These are phyloP conservation scores for Candida stauntonica DNA, from an alignment of 805 yeast species.

Conservation along the genomic window DNA sequence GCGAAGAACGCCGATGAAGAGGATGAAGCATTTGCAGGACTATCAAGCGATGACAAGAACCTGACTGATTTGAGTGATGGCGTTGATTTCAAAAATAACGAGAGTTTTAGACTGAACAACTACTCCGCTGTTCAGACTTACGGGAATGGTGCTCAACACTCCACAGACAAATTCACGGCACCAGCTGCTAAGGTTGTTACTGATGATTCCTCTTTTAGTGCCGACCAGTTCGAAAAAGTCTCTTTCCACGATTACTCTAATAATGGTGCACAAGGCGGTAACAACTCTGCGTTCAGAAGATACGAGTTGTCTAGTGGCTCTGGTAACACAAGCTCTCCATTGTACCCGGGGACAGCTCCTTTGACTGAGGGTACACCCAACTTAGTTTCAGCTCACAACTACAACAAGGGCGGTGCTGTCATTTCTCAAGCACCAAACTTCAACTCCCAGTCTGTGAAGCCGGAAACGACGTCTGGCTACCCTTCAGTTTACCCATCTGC, in stretches of 20 bases:
- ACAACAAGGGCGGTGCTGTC: slow-evolving; percentile 21
- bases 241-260: slow-evolving; percentile 25
- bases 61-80: slow-evolving; percentile 26
- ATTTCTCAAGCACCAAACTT: slow-evolving; percentile 22
- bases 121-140: slow-evolving; percentile 8
- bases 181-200: slow-evolving; percentile 22
- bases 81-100: slow-evolving; percentile 15
- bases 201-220: slow-evolving; percentile 23
- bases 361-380: slow-evolving; percentile 27
- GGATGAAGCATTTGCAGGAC: slow-evolving; percentile 1
- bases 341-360: too few relatives aligned
- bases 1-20: slow-evolving; percentile 12
- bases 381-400: slow-evolving; percentile 24
- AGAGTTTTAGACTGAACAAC: slow-evolving; percentile 13
- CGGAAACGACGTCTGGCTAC: slow-evolving; percentile 20
- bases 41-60: slow-evolving; percentile 14
- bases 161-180: slow-evolving; percentile 17
- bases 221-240: slow-evolving; percentile 23
- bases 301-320: slow-evolving; percentile 7
- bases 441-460: slow-evolving; percentile 23
- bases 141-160: slow-evolving; percentile 3
- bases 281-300: slow-evolving; percentile 12
- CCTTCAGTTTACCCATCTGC: slow-evolving; percentile 19
- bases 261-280: slow-evolving; percentile 7
- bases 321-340: too few relatives aligned